A percentile compares a stretch with the other conserved stretches of the same genome.
phyloP scores from a whole-genome alignment of 306 rosid species.

The Dalbergia cultrata region DNA sequence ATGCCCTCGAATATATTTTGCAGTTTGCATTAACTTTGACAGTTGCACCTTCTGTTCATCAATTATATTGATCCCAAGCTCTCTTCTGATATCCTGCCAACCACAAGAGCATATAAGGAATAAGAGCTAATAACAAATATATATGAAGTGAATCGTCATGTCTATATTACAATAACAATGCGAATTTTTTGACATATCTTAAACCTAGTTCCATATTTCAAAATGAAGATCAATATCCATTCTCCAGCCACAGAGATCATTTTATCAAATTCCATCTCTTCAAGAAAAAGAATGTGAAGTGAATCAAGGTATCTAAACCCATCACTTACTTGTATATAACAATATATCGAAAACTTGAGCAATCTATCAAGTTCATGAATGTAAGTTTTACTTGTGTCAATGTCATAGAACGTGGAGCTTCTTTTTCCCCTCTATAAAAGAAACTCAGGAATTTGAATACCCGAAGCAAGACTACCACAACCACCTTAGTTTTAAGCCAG shows the following conservation, averaged over 20 bases:
- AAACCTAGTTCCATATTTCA: neutral
- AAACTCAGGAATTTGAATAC: too few species aligned
- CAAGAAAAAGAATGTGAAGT: too few species aligned
- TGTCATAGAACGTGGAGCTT: neutral
- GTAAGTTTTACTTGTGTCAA: neutral
- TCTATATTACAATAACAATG: neutral
- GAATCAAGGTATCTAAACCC: neutral
- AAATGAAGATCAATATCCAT: neutral
- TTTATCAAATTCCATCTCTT: too few species aligned
- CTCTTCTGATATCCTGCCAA: constrained; percentile 39
- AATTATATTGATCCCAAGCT: constrained; percentile 29
- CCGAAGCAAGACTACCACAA: neutral
- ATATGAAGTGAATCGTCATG: neutral
- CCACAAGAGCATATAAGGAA: neutral
- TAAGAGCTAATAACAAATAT: neutral
- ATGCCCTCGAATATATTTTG: neutral
- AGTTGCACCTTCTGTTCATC: constrained; percentile 36
- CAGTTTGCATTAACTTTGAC: constrained; percentile 36
- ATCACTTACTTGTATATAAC: neutral
- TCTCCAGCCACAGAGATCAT: neutral
- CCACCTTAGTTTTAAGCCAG: too few species aligned
- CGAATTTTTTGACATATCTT: neutral
- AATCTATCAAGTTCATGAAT: neutral
- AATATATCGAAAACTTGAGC: neutral
- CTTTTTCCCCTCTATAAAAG: neutral